Percentiles rank a stretch among this genome's conserved stretches.
phyloP scores from a whole-genome alignment of 768 basidiomycete genomes.

The Serendipita indica region DNA sequence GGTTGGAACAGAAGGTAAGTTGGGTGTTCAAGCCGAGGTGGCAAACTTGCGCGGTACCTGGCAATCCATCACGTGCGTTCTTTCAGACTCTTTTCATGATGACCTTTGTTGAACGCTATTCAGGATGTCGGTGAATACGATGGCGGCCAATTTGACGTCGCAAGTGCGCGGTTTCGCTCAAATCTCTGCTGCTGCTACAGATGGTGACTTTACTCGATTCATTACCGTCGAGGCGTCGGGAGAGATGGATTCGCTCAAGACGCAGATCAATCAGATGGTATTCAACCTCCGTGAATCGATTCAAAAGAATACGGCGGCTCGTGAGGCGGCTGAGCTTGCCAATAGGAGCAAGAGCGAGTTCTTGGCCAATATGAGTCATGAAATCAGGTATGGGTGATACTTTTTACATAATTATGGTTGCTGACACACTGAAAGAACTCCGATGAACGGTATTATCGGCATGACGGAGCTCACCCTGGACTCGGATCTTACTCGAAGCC shows the following conservation, averaged over 20 bases:
- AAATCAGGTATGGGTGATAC: conserved; percentile 58
- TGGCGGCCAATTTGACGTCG: conserved; percentile 93
- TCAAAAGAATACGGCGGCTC: conserved; percentile 95
- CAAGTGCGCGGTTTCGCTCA: conserved; percentile 99
- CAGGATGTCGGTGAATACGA: conserved; percentile 91
- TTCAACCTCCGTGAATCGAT: conserved; percentile 92
- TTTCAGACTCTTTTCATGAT: background rate
- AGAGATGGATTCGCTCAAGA: conserved; percentile 99
- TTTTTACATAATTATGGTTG: conserved; percentile 10
- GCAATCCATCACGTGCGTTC: conserved; percentile 90
- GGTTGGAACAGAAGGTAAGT: conserved; percentile 96
- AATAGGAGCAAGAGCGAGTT: conserved; percentile 96
- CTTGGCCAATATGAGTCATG: conserved; percentile 97
- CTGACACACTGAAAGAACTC: conserved; percentile 46
- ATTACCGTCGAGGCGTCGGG: conserved; percentile 98
- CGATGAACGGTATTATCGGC: conserved; percentile 99
- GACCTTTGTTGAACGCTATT: background rate
- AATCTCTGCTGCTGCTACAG: conserved; percentile 95
- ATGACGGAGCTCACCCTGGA: conserved; percentile 98
- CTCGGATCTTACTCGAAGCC: conserved; percentile 84
- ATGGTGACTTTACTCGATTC: conserved; percentile 96
- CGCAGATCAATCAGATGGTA: conserved; percentile 98
- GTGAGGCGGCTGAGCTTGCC: conserved; percentile 95
- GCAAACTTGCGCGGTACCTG: conserved; percentile 95
- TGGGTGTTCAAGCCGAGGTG: conserved; percentile 94